These are phyloP conservation scores for Cenococcum geophilum DNA, from an alignment of 495 filamentous ascomycete genomes.

Conservation along the genomic window DNA sequence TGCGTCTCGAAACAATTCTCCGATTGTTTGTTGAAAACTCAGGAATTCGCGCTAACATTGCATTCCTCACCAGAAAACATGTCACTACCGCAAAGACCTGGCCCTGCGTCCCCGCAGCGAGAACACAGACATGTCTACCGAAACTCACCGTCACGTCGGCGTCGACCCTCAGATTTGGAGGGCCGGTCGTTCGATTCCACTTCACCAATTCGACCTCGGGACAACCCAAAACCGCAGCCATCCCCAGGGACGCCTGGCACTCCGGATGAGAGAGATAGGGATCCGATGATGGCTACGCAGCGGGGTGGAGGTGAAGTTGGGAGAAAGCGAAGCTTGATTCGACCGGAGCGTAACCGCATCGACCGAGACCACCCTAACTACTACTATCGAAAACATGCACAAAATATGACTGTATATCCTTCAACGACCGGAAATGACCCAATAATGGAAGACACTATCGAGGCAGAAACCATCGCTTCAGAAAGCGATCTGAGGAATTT, in stretches of 20 bases:
- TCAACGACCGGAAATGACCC: conserved; percentile 91
- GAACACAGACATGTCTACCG: conserved; percentile 48
- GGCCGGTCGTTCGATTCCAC: conserved; percentile 43
- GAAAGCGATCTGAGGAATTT: conserved; percentile 49
- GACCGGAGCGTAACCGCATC: conserved; percentile 78
- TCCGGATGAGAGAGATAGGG: conserved; percentile 28
- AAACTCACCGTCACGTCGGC: conserved; percentile 59
- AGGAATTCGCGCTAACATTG: conserved; percentile 20
- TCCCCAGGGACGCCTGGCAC: conserved; percentile 32
- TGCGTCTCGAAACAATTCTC: too few relatives aligned
- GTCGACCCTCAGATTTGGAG: conserved; percentile 60
- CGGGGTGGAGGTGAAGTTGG: conserved; percentile 44
- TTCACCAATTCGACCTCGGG: conserved; percentile 29
- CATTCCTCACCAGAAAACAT: conserved; percentile 26
- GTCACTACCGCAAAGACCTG: conserved; percentile 32
- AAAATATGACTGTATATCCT: conserved; percentile 79
- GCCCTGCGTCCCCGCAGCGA: conserved; percentile 24
- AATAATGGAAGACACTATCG: conserved; percentile 62
- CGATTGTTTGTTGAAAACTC: neutral
- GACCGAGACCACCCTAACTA: conserved; percentile 86
- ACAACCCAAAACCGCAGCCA: conserved; percentile 20
- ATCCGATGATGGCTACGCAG: conserved; percentile 28
- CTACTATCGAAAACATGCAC: conserved; percentile 85
- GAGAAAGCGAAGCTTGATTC: conserved; percentile 76
- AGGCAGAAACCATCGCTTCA: conserved; percentile 51